Conservation (phyloP, 2,329 filamentous ascomycete species). For the Aureobasidium lini region DNA sequence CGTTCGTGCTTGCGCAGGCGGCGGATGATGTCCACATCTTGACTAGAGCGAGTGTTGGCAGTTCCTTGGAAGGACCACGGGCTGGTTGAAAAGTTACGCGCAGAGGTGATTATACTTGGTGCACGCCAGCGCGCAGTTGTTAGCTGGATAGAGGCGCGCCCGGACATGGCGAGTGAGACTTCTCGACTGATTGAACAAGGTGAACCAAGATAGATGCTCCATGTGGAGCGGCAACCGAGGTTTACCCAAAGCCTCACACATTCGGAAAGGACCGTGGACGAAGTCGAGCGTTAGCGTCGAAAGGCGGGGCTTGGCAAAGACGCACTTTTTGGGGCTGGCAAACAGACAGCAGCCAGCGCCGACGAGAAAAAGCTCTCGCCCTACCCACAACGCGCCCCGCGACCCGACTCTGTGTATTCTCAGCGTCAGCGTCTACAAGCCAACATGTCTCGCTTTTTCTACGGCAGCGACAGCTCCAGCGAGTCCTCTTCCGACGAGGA, state of each 20-base stretch:
- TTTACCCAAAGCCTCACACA: neutral
- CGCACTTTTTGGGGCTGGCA: neutral
- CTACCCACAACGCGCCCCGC: neutral
- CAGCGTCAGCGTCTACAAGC: constrained; percentile 16
- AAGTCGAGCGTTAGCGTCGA: too few relatives aligned
- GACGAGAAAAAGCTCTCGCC: neutral
- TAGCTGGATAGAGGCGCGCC: neutral
- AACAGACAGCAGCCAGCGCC: neutral
- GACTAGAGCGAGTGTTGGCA: too few relatives aligned
- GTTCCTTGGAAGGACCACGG: neutral
- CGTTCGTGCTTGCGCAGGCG: constrained; percentile 4
- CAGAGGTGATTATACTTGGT: neutral
- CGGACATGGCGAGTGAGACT: neutral
- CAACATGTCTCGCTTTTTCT: constrained; percentile 95
- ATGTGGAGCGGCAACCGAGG: neutral
- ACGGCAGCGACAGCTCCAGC: constrained; percentile 89
- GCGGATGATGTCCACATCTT: neutral
- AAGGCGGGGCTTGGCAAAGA: neutral
- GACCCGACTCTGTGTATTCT: constrained; percentile 4
- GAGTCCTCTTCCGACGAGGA: constrained; percentile 94
- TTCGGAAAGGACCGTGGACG: neutral
- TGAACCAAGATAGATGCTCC: neutral
- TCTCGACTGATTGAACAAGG: too few relatives aligned
- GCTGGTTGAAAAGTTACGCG: neutral
- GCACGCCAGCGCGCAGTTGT: neutral